Base-by-base conservation (phyloP, 768 basidiomycete species). In the Chlorophyllum brunneum region DNA sequence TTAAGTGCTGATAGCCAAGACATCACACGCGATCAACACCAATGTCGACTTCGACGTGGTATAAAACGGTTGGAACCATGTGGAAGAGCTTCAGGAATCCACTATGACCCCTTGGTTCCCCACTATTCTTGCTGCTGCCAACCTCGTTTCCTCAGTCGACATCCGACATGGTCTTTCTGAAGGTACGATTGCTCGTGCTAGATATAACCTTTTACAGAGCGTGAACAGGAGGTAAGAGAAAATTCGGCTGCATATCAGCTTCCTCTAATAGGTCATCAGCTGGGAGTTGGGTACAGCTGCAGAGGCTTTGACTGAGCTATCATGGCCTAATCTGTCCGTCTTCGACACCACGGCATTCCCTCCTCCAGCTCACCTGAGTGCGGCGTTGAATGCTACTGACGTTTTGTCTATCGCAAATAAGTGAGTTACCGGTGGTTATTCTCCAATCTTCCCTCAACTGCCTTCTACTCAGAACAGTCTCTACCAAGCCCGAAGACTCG, bases 271-370 rank as follows among this genome's bases (percentile, higher is more conserved):
- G 15, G 33, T 23, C 26, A 29, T 50, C 31, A 83, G 80, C 56
- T 84, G 83, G 83, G 82, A 83, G 57, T 60, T 78, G 38, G 83
- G 83, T 5, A 78, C 74, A n/a, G 72, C 74, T 31, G 67, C 77
- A n/a, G 72, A 84, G 61, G 78, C 82, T 10, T 59, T 83, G 42
- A 73, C 75, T 11, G 83, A 85, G 60, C 63, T 75, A 26, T 69
- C 74, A 31, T 76, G 74, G 66, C 76, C 80, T 4, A 51, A 64
- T 5, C 62, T 81, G 31, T 77, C 81, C 18, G 76, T 81, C 15
- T 83, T 80, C 58, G 63, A 66, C 37, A 42, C 66, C n/a, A 61
- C 59, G 39, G 67, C 74, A 5, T 67, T 76, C 31, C 74, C 73
- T 40, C 77, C 76, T n/a, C 71, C 76, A 2, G 34, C 54, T 22